Percentiles rank a stretch among this genome's conserved stretches.
phyloP scores from a whole-genome alignment of 768 basidiomycete genomes.

The Lentinula sp. region DNA sequence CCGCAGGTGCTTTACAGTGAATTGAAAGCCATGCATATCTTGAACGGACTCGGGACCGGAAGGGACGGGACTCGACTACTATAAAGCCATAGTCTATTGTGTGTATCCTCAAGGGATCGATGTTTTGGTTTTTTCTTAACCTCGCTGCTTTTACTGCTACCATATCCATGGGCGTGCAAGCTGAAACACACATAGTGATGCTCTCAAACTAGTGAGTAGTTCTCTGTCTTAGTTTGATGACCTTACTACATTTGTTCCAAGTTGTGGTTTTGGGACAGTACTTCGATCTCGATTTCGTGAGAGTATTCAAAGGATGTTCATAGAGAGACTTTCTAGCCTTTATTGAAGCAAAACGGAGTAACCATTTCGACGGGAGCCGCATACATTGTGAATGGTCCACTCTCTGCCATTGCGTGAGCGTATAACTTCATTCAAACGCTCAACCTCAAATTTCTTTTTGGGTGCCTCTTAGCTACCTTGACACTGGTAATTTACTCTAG shows the following conservation, averaged over 20 bases:
- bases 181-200: neutral
- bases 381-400: conserved; percentile 21
- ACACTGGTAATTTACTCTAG: neutral
- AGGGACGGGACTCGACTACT: no score
- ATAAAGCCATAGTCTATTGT: no score
- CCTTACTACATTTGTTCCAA: neutral
- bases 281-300: neutral
- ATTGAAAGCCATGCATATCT: no score
- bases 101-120: no score
- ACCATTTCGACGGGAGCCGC: conserved; percentile 22
- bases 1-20: no score
- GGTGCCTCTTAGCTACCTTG: neutral
- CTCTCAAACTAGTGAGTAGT: neutral
- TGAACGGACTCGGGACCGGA: no score
- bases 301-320: no score
- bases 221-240: no score
- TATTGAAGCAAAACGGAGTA: conserved; percentile 14
- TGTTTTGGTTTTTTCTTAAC: neutral
- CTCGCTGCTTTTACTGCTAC: neutral
- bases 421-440: neutral
- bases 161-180: neutral
- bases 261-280: neutral
- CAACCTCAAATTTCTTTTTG: neutral
- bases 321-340: neutral
- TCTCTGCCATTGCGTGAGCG: conserved; percentile 25